These are phyloP conservation scores for Flagelloscypha sp. DNA, from an alignment of 768 basidiomycete species.

Conservation along the genomic window DNA sequence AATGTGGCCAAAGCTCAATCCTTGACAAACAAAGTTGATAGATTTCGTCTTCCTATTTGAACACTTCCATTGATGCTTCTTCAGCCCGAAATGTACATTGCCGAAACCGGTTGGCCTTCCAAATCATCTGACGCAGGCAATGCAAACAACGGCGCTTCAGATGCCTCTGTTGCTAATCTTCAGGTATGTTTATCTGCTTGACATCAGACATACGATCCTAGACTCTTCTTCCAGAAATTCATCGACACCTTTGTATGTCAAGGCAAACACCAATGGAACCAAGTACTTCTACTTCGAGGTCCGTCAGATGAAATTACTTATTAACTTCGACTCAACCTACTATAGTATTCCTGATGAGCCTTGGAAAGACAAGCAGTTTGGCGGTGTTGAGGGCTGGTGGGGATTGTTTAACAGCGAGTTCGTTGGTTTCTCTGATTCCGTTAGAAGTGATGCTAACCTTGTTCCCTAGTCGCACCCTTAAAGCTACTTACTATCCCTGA, in stretches of 20 bases:
- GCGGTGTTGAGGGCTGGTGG: slow-evolving; percentile 13
- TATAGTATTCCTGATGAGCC: slow-evolving; percentile 8
- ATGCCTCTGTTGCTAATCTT: slow-evolving; percentile 51
- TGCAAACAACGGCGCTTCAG: slow-evolving; percentile 59
- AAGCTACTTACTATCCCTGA: too few species aligned
- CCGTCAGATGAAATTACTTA: slow-evolving; percentile 13
- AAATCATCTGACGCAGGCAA: slow-evolving; percentile 50
- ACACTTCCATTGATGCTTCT: neutral
- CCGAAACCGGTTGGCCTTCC: slow-evolving; percentile 88
- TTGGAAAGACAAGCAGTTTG: slow-evolving; percentile 8
- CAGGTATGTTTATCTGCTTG: slow-evolving; percentile 29
- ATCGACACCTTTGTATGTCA: slow-evolving; percentile 82
- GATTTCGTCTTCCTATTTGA: slow-evolving; percentile 1
- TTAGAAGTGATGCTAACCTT: too few species aligned
- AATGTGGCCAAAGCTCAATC: slow-evolving; percentile 49
- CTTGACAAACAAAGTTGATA: slow-evolving; percentile 55
- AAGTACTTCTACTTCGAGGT: slow-evolving; percentile 87
- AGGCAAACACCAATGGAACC: slow-evolving; percentile 73
- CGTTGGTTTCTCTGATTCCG: too few species aligned
- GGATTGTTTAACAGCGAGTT: slow-evolving; percentile 17
- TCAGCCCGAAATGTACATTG: slow-evolving; percentile 74
- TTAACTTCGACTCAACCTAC: too few species aligned
- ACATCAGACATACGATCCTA: slow-evolving; percentile 6
- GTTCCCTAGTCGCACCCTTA: too few species aligned
- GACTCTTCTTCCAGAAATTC: slow-evolving; percentile 46